Base-by-base conservation (phyloP, 2,329 filamentous ascomycete species). In the Blastomyces gilchristii region DNA sequence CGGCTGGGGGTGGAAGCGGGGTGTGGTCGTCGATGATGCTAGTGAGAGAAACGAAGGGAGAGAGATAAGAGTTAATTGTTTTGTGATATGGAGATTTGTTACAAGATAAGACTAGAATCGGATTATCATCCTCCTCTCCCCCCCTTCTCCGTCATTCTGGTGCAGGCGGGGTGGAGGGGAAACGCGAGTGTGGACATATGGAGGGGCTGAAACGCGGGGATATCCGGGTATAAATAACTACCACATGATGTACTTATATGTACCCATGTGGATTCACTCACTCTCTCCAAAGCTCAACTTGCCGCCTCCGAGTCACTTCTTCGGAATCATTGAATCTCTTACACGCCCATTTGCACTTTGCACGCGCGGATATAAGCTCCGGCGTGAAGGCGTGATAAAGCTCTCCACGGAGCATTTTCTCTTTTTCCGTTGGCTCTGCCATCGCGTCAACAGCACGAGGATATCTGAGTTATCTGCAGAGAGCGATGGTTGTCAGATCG, bases 321-420 rank as follows among this genome's bases (percentile, higher is more conserved):
- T 87, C 81, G 0, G 81, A 82, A 0, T 83, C 81, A 74, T 91
- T 92, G 77, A 85, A 91, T 31, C 79, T 79, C 28, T 80, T 73
- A 68, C 82, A 85, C 0, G 89, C 88, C 41, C 77, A 74, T 52
- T 80, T 80, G 73, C 87, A 90, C 16, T 85, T 80, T n/a, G 77
- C 76, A 22, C 90, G 83, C 49, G 82, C 86, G 0, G 81, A 84
- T 1, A 83, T 75, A 3, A 94, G 77, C 43, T 88, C 83, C 0
- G 89, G 87, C 0, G 84, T 83, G 70, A 92, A 92, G 52, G 88
- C 85, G 68, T 86, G 82, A 74, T 91, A 92, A 12, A 93, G 81
- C 72, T 93, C 85, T 58, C 88, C 88, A 16, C 80, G 78, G 58
- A 77, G 74, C 86, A 90, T 90, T 61, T 73, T 76, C 49, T 75